Conservation (phyloP, 441 rosid species). For the Gossypium laxum region DNA sequence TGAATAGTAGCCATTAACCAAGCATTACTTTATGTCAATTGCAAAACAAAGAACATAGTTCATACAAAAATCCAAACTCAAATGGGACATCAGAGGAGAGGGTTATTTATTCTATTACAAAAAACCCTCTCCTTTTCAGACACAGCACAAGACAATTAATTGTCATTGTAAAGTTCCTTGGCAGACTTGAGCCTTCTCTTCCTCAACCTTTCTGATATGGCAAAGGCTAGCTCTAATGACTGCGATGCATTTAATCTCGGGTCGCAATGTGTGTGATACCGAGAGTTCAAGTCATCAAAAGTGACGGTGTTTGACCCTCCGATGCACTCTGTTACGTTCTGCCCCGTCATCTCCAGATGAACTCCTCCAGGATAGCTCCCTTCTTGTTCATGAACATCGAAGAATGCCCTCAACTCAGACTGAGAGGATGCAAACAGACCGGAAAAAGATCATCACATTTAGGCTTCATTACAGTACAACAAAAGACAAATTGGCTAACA, state of each 20-base stretch:
- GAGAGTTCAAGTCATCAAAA: conserved; percentile 10
- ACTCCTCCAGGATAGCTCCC: conserved; percentile 7
- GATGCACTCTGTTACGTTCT: conserved; percentile 1
- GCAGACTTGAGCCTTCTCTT: conserved; percentile 9
- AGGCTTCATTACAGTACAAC: not conserved
- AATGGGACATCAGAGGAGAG: not conserved
- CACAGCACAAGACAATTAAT: not conserved
- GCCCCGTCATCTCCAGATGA: conserved; percentile 10
- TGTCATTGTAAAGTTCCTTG: not conserved
- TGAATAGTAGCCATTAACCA: not conserved
- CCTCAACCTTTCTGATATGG: conserved; percentile 15
- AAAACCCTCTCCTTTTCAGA: not conserved
- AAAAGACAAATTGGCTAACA: not conserved
- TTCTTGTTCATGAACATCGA: conserved; percentile 11
- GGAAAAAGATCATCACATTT: not conserved
- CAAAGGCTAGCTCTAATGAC: conserved; percentile 16
- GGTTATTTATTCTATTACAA: not conserved
- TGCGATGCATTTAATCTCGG: conserved; percentile 13
- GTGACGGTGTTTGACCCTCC: conserved; percentile 2
- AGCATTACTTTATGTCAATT: not conserved
- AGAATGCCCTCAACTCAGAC: conserved; percentile 15
- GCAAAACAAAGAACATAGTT: not conserved
- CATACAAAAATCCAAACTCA: not conserved
- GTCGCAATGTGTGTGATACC: conserved; percentile 9
- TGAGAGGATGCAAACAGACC: not conserved